phyloP scores from a whole-genome alignment of 2,329 filamentous ascomycete genomes.

The Colletotrichum musae region DNA sequence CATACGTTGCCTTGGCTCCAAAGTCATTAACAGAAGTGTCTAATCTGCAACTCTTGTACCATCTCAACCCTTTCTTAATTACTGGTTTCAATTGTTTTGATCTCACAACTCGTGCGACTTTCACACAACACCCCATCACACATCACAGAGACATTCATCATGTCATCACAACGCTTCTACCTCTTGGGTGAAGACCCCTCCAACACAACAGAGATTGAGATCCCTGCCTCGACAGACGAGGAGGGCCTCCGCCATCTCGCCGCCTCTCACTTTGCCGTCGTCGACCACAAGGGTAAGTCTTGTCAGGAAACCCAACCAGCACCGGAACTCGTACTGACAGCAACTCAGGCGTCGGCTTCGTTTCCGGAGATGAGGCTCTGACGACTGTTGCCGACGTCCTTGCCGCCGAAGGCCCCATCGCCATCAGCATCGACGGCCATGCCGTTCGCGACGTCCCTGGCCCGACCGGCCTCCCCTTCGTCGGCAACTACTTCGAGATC shows the following conservation, averaged over 20 bases:
- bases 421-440: slow-evolving; percentile 64
- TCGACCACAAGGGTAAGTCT: slow-evolving; percentile 55
- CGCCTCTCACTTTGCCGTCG: slow-evolving; percentile 60
- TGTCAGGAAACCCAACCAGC: background rate
- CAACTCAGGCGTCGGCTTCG: slow-evolving; percentile 54
- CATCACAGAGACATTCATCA: slow-evolving; percentile 41
- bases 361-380: slow-evolving; percentile 49
- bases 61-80: background rate
- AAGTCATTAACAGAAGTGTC: background rate
- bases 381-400: slow-evolving; percentile 53
- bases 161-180: slow-evolving; percentile 57
- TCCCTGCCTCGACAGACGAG: slow-evolving; percentile 52
- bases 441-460: slow-evolving; percentile 65
- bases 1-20: background rate
- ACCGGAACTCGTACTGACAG: background rate
- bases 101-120: background rate
- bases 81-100: background rate
- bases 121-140: background rate
- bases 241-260: slow-evolving; percentile 56
- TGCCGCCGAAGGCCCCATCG: slow-evolving; percentile 51
- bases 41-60: background rate
- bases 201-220: slow-evolving; percentile 53
- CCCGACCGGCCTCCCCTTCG: slow-evolving; percentile 61
- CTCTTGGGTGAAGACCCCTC: slow-evolving; percentile 58
- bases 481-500: slow-evolving; percentile 69